A percentile compares a stretch with the other conserved stretches of the same genome.
These are phyloP conservation scores for Leishmania tarentolae DNA, from an alignment of 208 protist species.

Conservation along the genomic window DNA sequence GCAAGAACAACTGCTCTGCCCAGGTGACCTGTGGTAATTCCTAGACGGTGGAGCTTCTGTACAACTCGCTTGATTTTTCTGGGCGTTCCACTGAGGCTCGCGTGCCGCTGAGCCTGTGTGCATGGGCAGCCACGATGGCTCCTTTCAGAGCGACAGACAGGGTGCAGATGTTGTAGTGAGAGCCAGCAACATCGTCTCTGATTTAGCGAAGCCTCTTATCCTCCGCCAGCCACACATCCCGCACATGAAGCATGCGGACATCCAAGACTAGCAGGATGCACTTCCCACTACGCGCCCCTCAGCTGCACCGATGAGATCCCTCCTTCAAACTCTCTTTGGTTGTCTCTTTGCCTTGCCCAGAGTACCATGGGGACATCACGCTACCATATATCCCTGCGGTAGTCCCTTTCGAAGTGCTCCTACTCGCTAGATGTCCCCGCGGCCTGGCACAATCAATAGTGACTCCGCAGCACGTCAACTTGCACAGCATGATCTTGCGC, in stretches of 20 bases:
- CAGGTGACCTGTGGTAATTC: constrained; percentile 42
- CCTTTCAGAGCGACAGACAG: constrained; percentile 54
- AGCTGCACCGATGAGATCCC: background rate
- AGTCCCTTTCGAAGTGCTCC: background rate
- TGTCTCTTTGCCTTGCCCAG: background rate
- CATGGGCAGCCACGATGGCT: constrained; percentile 48
- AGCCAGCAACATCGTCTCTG: background rate
- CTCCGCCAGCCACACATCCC: constrained; percentile 13
- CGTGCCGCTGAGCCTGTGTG: constrained; percentile 57
- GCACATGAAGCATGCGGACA: background rate
- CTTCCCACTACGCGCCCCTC: background rate
- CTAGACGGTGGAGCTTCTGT: constrained; percentile 38
- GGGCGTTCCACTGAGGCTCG: constrained; percentile 23
- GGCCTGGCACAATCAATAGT: background rate
- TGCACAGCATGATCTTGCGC: background rate
- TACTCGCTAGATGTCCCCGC: background rate
- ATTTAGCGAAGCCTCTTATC: constrained; percentile 9
- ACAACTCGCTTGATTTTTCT: constrained; percentile 35
- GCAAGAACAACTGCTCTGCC: constrained; percentile 36
- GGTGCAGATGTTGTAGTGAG: background rate
- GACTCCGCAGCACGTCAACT: background rate
- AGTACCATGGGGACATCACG: background rate
- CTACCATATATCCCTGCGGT: background rate
- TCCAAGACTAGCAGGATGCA: background rate
- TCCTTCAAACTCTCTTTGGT: background rate